phyloP scores from a whole-genome alignment of 257 asterid genomes.

The Scutellaria galericulata region DNA sequence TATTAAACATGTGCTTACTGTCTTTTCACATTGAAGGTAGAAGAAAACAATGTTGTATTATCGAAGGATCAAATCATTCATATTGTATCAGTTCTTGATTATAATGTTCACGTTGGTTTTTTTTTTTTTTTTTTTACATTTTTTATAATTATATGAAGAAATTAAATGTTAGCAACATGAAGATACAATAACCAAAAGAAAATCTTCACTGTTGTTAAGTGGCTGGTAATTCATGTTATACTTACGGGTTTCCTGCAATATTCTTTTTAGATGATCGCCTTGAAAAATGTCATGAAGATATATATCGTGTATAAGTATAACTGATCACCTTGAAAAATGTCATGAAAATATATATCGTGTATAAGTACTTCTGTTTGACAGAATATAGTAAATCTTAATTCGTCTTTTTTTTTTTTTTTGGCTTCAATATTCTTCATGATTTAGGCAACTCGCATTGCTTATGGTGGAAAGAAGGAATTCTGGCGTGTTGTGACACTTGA shows the following conservation, averaged over 20 bases:
- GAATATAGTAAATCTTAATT: background rate
- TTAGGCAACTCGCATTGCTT: constrained; percentile 91
- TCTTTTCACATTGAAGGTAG: background rate
- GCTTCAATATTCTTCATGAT: constrained; percentile 29
- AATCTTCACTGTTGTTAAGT: background rate
- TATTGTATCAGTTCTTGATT: background rate
- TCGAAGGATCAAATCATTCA: background rate
- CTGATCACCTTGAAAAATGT: background rate
- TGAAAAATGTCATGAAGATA: background rate
- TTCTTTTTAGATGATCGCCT: background rate
- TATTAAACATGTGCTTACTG: background rate
- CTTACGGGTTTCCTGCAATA: background rate
- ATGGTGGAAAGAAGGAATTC: constrained; percentile 68
- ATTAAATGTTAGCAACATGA: too few species aligned
- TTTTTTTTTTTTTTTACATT: too few species aligned
- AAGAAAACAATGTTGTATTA: background rate
- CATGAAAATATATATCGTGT: background rate
- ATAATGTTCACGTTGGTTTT: background rate
- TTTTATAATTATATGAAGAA: too few species aligned
- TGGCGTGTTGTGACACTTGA: constrained; percentile 94
- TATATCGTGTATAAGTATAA: background rate
- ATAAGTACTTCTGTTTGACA: constrained; percentile 6
- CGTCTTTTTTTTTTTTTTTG: background rate
- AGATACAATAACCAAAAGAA: background rate
- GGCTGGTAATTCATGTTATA: background rate